Evolutionary conservation across 805 yeast genomes (phyloP), one percentile per base, ranked within the genome.

Genomic region (Wickerhamiella domercqiae): DNA sequence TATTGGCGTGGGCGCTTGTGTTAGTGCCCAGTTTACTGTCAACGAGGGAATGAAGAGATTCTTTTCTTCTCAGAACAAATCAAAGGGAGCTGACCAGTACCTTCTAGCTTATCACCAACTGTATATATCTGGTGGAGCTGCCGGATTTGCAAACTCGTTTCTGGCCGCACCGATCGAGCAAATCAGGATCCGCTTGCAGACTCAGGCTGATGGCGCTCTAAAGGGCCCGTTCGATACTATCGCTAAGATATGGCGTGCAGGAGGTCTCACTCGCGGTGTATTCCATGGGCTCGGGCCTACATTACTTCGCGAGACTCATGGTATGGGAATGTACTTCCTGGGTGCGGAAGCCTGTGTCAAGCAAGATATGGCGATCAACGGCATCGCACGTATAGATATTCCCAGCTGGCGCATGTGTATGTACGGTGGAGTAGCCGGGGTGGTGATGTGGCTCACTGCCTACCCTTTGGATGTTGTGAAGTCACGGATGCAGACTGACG

Each of bases 1-100:
- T 48, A 57, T 87, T 25, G 98, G 98, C 9, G 66, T 87, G n/a
- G 98, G 98, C 36, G 94, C 94, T 0, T 86, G 96, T 66, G 96
- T 90, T 9, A 81, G 94, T 6, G 80, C 87, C 29, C 98, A 90
- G 59, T 90, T 90, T 54, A 90, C 94, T 33, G 93, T 83, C 26
- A 86, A 86, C 53, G 97, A 90, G 57, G 78, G 68, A 52, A 83
- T 87, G 94, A 90, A 90, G 61, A 67, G 96, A 51, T 62, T 67
- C 42, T 84, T 79, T 53, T 57, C 53, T 32, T 62, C 61, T 36
- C 54, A 54, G 17, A 67, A 68, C 45, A 17, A 5, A 17, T n/a
- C 31, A 5, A n/a, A n/a, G 11, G 57, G 56, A 19, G 16, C 3
- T 7, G 37, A 34, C 25, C 69, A 68, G 13, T 39, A 47, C 3